Evolutionary conservation across 2,329 filamentous ascomycete genomes (phyloP), one percentile per base, ranked within the genome.

Genomic region (Beauveria caledonica): DNA sequence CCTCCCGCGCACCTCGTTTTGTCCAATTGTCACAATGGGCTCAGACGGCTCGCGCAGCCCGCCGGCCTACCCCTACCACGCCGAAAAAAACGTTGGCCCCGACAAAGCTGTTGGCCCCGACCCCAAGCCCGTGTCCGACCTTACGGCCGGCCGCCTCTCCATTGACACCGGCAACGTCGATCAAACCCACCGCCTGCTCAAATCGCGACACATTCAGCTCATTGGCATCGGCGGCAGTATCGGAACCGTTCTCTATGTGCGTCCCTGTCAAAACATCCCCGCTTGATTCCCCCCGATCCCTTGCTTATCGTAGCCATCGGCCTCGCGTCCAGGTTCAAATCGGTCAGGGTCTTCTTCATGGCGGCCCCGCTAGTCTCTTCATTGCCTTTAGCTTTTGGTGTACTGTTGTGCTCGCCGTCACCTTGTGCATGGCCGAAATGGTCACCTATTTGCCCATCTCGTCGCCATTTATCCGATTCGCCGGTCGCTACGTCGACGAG

Each of bases 401-500:
- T 68, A 77, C 78, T 44, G 79, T 86, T 46, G 83, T 86, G 64
- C 77, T 86, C 25, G 79, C 80, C 52, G 76, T 86, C 51, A 86
- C 81, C 0, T 75, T 84, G 62, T 80, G 76, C 68, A 83, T 89
- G 75, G 86, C 86, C 13, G 88, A 91, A 70, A 90, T 91, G 87
- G 87, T 89, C 8, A 88, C 86, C 0, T 90, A 88, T 64, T 76
- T 90, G 2, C 88, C 89, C 8, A 88, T 92, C 58, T 89, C 87
- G 0, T 90, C 87, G 45, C 87, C 88, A 0, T 92, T 92, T 70
- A 88, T 92, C 68, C 85, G 86, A 27, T 90, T 92, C 67, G 88
- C 88, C 4, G 87, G 87, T 15, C 82, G 86, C 51, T 91, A 85
- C 65, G 87, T 91, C 33, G 88, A 91, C 65, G 86, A 90, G 64